Evolutionary conservation across 1,284 basidiomycete species (phyloP), one percentile per base, ranked within the genome.

Genomic region (Boletellus dicymbophilus): DNA sequence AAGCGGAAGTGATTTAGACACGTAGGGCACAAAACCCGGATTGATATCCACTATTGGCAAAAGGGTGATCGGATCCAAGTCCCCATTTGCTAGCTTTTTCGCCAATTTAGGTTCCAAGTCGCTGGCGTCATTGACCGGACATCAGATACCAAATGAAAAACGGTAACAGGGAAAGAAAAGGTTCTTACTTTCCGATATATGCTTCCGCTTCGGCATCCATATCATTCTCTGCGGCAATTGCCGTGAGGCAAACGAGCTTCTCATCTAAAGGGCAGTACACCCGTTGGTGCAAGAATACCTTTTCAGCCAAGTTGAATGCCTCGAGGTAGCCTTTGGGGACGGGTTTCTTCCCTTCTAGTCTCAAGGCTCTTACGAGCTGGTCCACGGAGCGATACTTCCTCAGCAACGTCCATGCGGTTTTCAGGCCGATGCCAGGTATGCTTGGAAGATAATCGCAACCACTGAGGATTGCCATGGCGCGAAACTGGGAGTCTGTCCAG

Each of bases 401-500:
- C 55, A 99, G 70, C 50, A 98, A 72, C 13, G 78, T 69, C 70
- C 90, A 90, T 0, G 97, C 95, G n/a, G 92, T 98, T 77, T 98
- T 98, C 60, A 98, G 76, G 1, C 97, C 97, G 38, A 99, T 79
- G 1, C 97, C 96, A 40, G 86, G 86, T 54, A 99, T 91, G 48
- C 93, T 97, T 7, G 94, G 85, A 20, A 98, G 81, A 68, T 99
- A 99, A 69, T 99, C 97, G 67, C 97, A 99, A 3, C 97, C 97
- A 49, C 92, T 93, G 36, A 99, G 79, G 66, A 99, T 98, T 22
- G 95, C 91, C 94, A 98, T 98, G 31, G 89, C 79, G 22, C 97
- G 82, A 66, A 99, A 98, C 67, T 97, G 90, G 7, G 77, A 74
- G 60, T 95, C 88, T 11, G 89, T 85, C 95, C 96, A 99, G 16